Conservation (phyloP, 768 basidiomycete genomes). For the Tulasnella sp. region DNA sequence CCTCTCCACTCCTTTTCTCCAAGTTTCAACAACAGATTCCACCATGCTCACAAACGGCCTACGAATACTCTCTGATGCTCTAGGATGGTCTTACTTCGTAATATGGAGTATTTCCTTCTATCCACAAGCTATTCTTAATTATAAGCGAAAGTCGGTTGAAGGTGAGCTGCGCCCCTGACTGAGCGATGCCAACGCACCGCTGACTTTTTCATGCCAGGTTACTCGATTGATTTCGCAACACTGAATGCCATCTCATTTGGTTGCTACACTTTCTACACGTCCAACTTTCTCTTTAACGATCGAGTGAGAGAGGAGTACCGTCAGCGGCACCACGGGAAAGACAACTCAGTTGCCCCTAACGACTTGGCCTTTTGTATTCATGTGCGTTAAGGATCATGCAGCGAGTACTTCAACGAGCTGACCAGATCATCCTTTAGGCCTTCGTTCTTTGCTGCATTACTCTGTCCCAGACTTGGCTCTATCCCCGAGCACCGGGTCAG, state of each 20-base stretch:
- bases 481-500: constrained; percentile 25
- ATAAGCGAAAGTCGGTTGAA: background rate
- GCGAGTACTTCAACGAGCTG: constrained; percentile 28
- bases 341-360: constrained; percentile 31
- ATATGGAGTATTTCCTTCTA: constrained; percentile 33
- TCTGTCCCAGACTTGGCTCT: constrained; percentile 32
- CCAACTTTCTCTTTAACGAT: constrained; percentile 29
- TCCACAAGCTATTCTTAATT: constrained; percentile 29
- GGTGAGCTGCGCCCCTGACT: background rate
- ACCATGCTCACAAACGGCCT: background rate
- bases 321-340: constrained; percentile 32
- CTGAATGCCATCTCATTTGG: constrained; percentile 34
- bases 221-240: constrained; percentile 33
- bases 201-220: constrained; percentile 24
- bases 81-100: constrained; percentile 26
- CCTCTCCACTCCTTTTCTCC: background rate
- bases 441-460: constrained; percentile 30
- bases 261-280: constrained; percentile 29
- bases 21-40: background rate
- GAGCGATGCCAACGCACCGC: background rate
- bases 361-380: constrained; percentile 38
- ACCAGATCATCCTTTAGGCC: constrained; percentile 21
- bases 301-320: constrained; percentile 32
- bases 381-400: constrained; percentile 26
- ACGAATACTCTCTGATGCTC: constrained; percentile 9